phyloP scores from a whole-genome alignment of 257 asterid genomes.

The Solanum pennellii region DNA sequence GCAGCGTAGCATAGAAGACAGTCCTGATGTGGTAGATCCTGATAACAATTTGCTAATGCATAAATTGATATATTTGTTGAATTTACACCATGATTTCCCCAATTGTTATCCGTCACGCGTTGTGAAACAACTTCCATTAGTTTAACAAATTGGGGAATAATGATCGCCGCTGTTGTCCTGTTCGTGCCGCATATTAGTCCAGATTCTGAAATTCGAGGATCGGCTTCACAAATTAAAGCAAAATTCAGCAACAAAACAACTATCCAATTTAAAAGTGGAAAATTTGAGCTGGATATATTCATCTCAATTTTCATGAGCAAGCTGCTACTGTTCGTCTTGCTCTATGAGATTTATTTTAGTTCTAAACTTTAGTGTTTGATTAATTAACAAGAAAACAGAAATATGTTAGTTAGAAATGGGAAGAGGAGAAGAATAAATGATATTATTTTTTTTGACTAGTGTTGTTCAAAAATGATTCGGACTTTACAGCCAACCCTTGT shows the following conservation, averaged over 20 bases:
- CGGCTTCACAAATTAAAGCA: slow-evolving; percentile 11
- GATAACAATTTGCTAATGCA: slow-evolving; percentile 52
- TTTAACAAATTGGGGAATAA: slow-evolving; percentile 39
- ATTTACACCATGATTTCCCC: slow-evolving; percentile 29
- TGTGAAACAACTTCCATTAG: slow-evolving; percentile 56
- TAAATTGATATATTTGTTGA: slow-evolving; percentile 24
- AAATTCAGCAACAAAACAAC: slow-evolving; percentile 6
- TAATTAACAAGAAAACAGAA: neutral
- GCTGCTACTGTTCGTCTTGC: neutral
- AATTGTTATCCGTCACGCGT: slow-evolving; percentile 24
- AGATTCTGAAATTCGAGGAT: slow-evolving; percentile 62
- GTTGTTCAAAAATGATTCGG: neutral
- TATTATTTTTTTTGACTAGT: neutral
- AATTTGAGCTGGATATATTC: slow-evolving; percentile 14
- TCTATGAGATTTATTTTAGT: neutral
- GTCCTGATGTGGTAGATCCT: slow-evolving; percentile 51
- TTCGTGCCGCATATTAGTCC: slow-evolving; percentile 41
- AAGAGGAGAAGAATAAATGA: neutral
- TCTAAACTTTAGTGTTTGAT: neutral
- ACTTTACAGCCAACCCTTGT: neutral
- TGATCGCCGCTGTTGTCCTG: slow-evolving; percentile 19
- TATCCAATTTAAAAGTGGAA: slow-evolving; percentile 9
- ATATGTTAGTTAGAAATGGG: neutral
- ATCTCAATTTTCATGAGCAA: neutral
- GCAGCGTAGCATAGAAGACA: slow-evolving; percentile 80